Evolutionary conservation across 1,284 basidiomycete species (phyloP), one percentile per base, ranked within the genome.

Genomic region (Moesziomyces globuligerus): DNA sequence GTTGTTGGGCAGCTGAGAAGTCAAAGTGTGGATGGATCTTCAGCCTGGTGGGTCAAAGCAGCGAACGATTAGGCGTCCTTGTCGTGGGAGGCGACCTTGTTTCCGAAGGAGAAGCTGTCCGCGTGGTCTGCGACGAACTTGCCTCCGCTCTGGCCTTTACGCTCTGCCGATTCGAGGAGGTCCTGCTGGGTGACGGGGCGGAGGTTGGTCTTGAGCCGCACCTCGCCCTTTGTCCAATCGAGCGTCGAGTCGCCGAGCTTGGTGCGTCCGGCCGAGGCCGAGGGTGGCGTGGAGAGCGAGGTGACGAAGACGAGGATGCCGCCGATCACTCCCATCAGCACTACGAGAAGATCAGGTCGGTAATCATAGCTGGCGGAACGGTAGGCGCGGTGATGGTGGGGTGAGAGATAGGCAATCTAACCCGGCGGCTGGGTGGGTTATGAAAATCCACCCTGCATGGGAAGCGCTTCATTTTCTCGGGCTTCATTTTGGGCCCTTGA

Each of bases 111-210:
- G 26, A 60, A 53, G 23, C 57, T 61, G 0, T 55, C 44, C 3
- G 29, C 36, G 29, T 59, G 65, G 7, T 51, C 1, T 4, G 43
- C 8, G 4, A 58, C 36, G 18, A 55, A 65, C 15, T 34, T 57
- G 0, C 49, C 54, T 0, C 54, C 39, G 1, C 57, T 37, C 15
- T n/a, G 3, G 1, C 60, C 60, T 3, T 7, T n/a, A 8, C 21
- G 10, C 0, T 49, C 29, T 0, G 61, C 54, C 4, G 7, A 23
- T 2, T 65, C 54, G 13, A 65, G 23, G 4, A 65, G 20, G 2
- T 65, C 38, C 32, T 65, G 47, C 37, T 65, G 61, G 8, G 61
- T 46, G 3, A 47, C 28, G 3, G 61, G 55, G 8, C 50, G 26
- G 3, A 46, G 29, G n/a, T 46, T 45, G 7, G 61, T 57, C 21